phyloP scores from a whole-genome alignment of 176 grass and related monocot genomes.

The Avena insularis region DNA sequence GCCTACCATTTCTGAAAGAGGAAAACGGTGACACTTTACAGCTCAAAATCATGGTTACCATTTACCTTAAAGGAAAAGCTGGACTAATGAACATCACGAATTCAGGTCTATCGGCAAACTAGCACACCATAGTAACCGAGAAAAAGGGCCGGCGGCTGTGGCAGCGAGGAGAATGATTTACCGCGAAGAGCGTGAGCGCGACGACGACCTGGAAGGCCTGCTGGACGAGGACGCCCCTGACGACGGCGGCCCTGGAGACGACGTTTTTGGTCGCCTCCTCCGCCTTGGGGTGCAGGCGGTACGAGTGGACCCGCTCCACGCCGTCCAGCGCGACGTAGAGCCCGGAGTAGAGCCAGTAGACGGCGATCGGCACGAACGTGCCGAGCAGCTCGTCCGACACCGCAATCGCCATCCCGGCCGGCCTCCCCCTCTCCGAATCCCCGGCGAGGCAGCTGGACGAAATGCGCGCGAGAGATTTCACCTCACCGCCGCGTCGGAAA shows the following conservation, averaged over 20 bases:
- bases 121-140: background rate
- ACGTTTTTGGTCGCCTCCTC: conserved; percentile 71
- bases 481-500: background rate
- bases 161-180: conserved; percentile 41
- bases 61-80: too few relatives aligned
- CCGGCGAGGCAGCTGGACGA: background rate
- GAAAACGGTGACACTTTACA: background rate
- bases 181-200: conserved; percentile 77
- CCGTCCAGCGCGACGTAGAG: conserved; percentile 67
- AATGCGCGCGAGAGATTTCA: background rate
- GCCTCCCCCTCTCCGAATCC: background rate
- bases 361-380: conserved; percentile 85
- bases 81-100: too few relatives aligned
- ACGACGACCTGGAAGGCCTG: conserved; percentile 80
- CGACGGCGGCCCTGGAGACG: conserved; percentile 68
- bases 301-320: conserved; percentile 48
- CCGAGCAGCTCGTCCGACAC: conserved; percentile 87
- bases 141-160: background rate
- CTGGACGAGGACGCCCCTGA: conserved; percentile 83
- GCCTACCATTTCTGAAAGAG: background rate
- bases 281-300: conserved; percentile 73
- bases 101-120: too few relatives aligned
- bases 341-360: conserved; percentile 90
- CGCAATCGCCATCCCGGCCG: conserved; percentile 57
- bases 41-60: too few relatives aligned